phyloP scores from a whole-genome alignment of 768 basidiomycete genomes.

The Boletus pseudo-olivaceus region DNA sequence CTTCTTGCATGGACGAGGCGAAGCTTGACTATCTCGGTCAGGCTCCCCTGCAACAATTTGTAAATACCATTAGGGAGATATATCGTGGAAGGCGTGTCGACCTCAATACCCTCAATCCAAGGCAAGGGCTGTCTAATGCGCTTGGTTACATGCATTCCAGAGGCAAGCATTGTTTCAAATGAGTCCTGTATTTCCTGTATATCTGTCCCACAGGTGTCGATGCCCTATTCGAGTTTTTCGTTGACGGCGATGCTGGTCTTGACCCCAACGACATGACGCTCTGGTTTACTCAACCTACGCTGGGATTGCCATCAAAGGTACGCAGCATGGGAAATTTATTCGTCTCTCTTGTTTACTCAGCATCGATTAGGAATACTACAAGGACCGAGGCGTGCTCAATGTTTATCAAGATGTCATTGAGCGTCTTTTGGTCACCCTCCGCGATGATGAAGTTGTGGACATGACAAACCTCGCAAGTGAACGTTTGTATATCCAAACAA shows the following conservation, averaged over 20 bases:
- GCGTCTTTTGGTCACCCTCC: constrained; percentile 58
- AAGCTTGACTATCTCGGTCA: constrained; percentile 70
- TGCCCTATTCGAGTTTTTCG: constrained; percentile 73
- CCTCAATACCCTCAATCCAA: constrained; percentile 32
- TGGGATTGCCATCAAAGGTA: constrained; percentile 89
- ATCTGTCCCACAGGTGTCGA: constrained; percentile 53
- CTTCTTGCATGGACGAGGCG: constrained; percentile 79
- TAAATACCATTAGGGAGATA: constrained; percentile 56
- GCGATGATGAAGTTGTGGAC: constrained; percentile 38
- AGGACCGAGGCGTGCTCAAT: constrained; percentile 66
- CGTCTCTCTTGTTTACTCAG: not conserved
- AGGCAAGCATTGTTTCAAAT: constrained; percentile 43
- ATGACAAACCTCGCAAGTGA: constrained; percentile 6
- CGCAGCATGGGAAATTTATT: not conserved
- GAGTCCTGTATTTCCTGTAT: not conserved
- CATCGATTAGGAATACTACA: constrained; percentile 75
- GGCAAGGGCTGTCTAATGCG: constrained; percentile 71
- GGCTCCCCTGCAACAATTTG: constrained; percentile 65
- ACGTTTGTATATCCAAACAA: constrained; percentile 33
- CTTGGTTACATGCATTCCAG: constrained; percentile 84
- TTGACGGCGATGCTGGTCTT: constrained; percentile 83
- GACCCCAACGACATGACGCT: constrained; percentile 85
- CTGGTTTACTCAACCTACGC: constrained; percentile 77
- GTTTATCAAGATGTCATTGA: constrained; percentile 69
- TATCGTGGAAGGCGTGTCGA: constrained; percentile 53